phyloP scores from a whole-genome alignment of 1,139 yeast species.

The Spathaspora sp. region DNA sequence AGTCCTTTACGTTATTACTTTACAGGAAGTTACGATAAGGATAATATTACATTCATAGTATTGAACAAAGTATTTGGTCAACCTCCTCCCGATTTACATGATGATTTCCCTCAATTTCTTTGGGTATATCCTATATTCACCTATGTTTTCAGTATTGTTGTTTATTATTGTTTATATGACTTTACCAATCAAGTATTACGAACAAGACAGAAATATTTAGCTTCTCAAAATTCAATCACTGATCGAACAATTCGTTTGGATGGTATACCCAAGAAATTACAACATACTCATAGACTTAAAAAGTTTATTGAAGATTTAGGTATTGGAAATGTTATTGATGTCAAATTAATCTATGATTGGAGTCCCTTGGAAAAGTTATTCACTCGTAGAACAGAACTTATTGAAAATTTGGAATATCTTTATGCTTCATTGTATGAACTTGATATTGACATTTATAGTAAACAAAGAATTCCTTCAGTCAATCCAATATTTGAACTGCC shows the following conservation, averaged over 20 bases:
- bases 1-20: conserved; percentile 47
- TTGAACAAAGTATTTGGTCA: conserved; percentile 4
- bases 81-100: conserved; percentile 22
- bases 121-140: conserved; percentile 90
- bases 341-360: conserved; percentile 59
- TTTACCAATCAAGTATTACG: conserved; percentile 73
- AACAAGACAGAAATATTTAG: conserved; percentile 80
- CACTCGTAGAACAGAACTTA: conserved; percentile 29
- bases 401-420: conserved; percentile 42
- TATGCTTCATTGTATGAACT: conserved; percentile 49
- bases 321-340: conserved; percentile 57
- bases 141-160: conserved; percentile 73
- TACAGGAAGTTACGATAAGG: conserved; percentile 49
- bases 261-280: conserved; percentile 64
- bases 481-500: conserved; percentile 9
- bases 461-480: conserved; percentile 30
- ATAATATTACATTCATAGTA: conserved; percentile 18
- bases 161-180: conserved; percentile 58
- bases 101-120: conserved; percentile 36
- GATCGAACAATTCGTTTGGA: conserved; percentile 88
- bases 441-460: conserved; percentile 40
- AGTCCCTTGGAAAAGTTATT: conserved; percentile 45
- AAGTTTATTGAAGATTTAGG: conserved; percentile 60
- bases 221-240: conserved; percentile 85
- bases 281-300: conserved; percentile 44